Percentiles rank a stretch among this genome's conserved stretches.
phyloP scores from a whole-genome alignment of 1,284 basidiomycete species.

The Ganoderma multipileum region DNA sequence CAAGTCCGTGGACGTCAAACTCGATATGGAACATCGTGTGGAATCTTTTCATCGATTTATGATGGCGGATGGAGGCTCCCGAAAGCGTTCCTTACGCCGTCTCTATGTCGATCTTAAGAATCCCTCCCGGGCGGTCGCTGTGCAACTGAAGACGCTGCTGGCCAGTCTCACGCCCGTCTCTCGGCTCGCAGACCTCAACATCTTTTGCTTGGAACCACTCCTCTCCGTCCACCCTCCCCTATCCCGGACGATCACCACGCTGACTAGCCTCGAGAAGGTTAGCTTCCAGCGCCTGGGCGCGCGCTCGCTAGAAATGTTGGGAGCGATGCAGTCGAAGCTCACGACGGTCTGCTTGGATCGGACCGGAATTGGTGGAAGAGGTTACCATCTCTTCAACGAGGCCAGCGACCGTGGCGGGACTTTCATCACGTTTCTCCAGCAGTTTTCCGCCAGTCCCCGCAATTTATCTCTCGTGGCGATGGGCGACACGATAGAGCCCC shows the following conservation, averaged over 20 bases:
- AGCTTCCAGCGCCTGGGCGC: neutral
- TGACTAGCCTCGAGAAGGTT: neutral
- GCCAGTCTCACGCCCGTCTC: neutral
- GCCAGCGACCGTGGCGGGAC: neutral
- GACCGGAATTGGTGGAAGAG: too few species aligned
- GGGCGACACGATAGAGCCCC: neutral
- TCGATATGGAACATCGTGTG: neutral
- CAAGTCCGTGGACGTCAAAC: neutral
- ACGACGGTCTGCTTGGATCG: too few species aligned
- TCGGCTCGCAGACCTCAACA: neutral
- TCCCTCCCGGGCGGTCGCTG: neutral
- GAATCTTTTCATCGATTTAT: neutral
- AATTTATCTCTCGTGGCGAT: fast-evolving
- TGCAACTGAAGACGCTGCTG: neutral
- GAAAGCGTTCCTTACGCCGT: neutral
- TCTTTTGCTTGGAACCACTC: neutral
- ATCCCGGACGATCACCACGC: neutral
- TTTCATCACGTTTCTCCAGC: neutral
- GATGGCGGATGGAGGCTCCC: neutral
- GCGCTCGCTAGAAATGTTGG: neutral
- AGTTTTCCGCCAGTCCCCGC: neutral
- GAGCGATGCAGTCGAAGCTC: neutral
- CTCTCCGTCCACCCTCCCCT: neutral
- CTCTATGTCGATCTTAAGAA: neutral
- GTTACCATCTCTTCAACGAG: too few species aligned